phyloP scores from a whole-genome alignment of 2,329 filamentous ascomycete species.

The Neofusicoccum umdonicola region DNA sequence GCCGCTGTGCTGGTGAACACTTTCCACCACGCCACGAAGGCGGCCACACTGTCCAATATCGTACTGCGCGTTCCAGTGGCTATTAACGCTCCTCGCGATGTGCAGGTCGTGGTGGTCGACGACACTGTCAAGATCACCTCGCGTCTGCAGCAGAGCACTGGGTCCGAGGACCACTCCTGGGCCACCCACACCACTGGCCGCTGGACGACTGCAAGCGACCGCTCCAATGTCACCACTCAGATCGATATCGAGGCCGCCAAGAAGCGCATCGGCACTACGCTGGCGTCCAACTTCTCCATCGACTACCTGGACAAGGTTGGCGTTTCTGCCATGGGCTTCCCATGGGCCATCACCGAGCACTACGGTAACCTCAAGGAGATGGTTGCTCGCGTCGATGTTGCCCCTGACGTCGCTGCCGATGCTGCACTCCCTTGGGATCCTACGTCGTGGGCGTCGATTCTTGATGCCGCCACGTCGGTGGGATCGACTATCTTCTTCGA shows the following conservation, averaged over 20 bases:
- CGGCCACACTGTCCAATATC: slow-evolving; percentile 31
- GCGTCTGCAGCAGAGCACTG: slow-evolving; percentile 23
- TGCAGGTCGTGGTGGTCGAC: slow-evolving; percentile 37
- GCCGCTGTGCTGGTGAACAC: slow-evolving; percentile 44
- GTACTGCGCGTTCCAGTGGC: slow-evolving; percentile 38
- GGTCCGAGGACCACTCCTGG: slow-evolving; percentile 28
- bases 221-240: slow-evolving; percentile 20
- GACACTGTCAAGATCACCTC: slow-evolving; percentile 36
- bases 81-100: slow-evolving; percentile 33
- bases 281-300: slow-evolving; percentile 36
- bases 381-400: slow-evolving; percentile 40
- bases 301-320: slow-evolving; percentile 42
- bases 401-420: slow-evolving; percentile 21
- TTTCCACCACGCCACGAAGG: slow-evolving; percentile 35
- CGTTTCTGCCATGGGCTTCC: slow-evolving; percentile 42
- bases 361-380: slow-evolving; percentile 40
- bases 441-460: slow-evolving; percentile 39
- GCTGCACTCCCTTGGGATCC: slow-evolving; percentile 27
- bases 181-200: slow-evolving; percentile 31
- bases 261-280: slow-evolving; percentile 25
- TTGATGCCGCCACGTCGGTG: slow-evolving; percentile 45
- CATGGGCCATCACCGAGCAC: slow-evolving; percentile 43
- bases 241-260: slow-evolving; percentile 28
- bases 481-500: slow-evolving; percentile 42
- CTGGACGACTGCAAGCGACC: slow-evolving; percentile 9